These are phyloP conservation scores for Arachis stenosperma DNA, from an alignment of 306 rosid species.

Conservation along the genomic window DNA sequence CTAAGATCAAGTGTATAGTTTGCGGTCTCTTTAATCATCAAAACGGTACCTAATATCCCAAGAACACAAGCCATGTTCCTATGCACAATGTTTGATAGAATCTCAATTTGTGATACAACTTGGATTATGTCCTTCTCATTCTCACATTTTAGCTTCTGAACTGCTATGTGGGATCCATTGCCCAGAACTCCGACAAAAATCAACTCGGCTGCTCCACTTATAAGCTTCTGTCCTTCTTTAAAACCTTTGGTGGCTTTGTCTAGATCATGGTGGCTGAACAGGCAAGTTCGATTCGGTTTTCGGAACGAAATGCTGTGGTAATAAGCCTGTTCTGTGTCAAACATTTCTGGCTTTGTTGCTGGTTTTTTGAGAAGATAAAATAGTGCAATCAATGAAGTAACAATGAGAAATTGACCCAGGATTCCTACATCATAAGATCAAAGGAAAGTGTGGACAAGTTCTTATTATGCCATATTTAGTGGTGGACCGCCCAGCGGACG, in stretches of 20 bases:
- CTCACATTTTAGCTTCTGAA: constrained; percentile 69
- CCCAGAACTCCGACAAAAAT: constrained; percentile 70
- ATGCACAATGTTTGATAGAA: constrained; percentile 62
- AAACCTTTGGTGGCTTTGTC: constrained; percentile 77
- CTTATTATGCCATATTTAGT: too few species aligned
- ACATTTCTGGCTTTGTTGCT: constrained; percentile 47
- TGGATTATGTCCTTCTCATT: constrained; percentile 64
- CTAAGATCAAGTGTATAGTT: too few species aligned
- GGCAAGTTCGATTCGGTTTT: constrained; percentile 62
- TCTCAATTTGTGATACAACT: constrained; percentile 73
- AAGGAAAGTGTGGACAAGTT: neutral
- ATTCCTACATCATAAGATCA: constrained; percentile 64
- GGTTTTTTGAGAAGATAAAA: constrained; percentile 63
- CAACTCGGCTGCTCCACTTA: constrained; percentile 53
- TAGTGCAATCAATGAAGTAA: constrained; percentile 67
- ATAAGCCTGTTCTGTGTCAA: constrained; percentile 51
- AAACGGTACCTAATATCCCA: constrained; percentile 36
- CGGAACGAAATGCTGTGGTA: constrained; percentile 62
- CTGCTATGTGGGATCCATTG: constrained; percentile 76
- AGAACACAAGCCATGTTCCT: constrained; percentile 61
- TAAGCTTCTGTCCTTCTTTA: constrained; percentile 58
- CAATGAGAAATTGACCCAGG: constrained; percentile 69
- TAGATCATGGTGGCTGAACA: constrained; percentile 73
- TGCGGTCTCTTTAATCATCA: too few species aligned
- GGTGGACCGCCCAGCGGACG: too few species aligned